Evolutionary conservation across 495 filamentous ascomycete species (phyloP), one percentile per base, ranked within the genome.

Genomic region (Penicillium argentinense): DNA sequence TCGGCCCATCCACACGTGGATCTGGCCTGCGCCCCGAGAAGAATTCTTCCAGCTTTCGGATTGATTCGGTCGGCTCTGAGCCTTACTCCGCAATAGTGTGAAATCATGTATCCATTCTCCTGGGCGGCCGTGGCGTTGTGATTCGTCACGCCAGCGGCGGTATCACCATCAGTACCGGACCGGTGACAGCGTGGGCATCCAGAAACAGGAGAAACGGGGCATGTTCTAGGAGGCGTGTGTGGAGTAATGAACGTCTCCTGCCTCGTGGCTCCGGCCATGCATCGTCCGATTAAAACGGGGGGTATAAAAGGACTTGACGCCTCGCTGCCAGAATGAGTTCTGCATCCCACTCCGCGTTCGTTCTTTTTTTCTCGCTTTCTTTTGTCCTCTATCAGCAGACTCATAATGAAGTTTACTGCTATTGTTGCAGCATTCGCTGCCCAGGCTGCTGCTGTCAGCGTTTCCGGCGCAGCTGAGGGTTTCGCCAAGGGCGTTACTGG

Each of bases 401-500:
- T 45, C 37, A 45, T 14, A 1, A 63, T 63, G 59, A 57, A 54
- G 42, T 52, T 45, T 16, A 40, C 39, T 41, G 47, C 50, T 19
- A 25, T 62, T 21, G 4, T 57, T 25, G 49, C 56, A 45, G 53
- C 59, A 27, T 42, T 63, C 25, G 59, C 53, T 40, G 53, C 50
- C 32, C 56, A 57, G 28, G 61, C 53, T 30, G 61, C 56, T 29
- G 66, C 62, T 25, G 46, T 65, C 38, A 45, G 60, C 42, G 68
- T 72, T 29, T 56, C 60, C 23, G 68, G 68, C 26, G 39, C 66
- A 24, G 68, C 68, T 29, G 68, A 72, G 55, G 68, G 68, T 51
- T 72, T 72, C 48, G 68, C 68, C 25, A 54, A 64, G 42, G 68
- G 65, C 34, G 62, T 66, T 7, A 74, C 71, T 18, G 68, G 68